Conservation (phyloP, 345 rosid species). For the Fremontodendron californicum region DNA sequence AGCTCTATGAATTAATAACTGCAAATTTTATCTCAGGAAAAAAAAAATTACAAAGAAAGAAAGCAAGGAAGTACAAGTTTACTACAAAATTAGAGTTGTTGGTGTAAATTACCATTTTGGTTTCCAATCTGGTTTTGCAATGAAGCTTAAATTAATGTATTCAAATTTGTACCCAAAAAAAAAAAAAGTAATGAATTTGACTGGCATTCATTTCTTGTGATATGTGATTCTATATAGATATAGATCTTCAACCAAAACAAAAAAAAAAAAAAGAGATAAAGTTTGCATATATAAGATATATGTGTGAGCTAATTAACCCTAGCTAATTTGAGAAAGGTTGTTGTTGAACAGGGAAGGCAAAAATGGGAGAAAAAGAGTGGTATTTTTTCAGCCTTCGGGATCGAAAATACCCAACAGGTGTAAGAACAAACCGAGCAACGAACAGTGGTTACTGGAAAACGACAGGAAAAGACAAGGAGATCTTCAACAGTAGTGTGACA, state of each 20-base stretch:
- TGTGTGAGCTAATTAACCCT: not conserved
- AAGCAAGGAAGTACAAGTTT: not conserved
- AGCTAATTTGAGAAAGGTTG: not conserved
- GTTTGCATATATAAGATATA: too few relatives aligned
- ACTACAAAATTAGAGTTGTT: not conserved
- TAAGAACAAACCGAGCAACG: conserved; percentile 94
- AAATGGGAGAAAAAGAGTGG: conserved; percentile 99
- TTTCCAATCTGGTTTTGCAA: not conserved
- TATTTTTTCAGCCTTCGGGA: conserved; percentile 94
- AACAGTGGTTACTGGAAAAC: conserved; percentile 98
- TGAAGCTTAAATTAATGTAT: not conserved
- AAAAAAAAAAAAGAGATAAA: too few relatives aligned
- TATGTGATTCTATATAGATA: too few relatives aligned
- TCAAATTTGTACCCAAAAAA: not conserved
- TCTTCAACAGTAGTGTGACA: conserved; percentile 71
- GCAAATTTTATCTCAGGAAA: too few relatives aligned
- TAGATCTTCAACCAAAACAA: too few relatives aligned
- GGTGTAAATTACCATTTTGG: not conserved
- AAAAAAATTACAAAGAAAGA: too few relatives aligned
- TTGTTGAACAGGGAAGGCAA: conserved; percentile 66
- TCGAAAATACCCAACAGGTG: conserved; percentile 93
- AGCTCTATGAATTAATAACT: not conserved
- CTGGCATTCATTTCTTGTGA: not conserved
- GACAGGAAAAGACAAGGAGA: conserved; percentile 96
- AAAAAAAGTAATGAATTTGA: too few relatives aligned